These are phyloP conservation scores for Coniochaeta sp. DNA, from an alignment of 2,329 filamentous ascomycete species.

Conservation along the genomic window DNA sequence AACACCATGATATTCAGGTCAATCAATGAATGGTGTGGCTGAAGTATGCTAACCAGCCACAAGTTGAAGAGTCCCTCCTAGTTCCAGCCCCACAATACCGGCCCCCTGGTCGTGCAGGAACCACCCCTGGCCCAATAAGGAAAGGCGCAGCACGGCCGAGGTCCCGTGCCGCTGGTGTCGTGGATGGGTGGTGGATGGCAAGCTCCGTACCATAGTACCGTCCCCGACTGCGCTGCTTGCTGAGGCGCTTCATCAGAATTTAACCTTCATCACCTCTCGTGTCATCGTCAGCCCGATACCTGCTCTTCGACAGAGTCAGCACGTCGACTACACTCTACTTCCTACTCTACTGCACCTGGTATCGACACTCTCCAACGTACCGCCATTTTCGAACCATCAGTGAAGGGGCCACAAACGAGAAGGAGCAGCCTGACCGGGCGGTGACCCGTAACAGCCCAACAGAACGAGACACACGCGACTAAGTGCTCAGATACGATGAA, in stretches of 20 bases:
- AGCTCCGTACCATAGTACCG: not conserved
- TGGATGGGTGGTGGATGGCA: not conserved
- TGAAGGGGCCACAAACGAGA: not conserved
- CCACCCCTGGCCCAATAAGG: not conserved
- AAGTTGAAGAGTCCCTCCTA: not conserved
- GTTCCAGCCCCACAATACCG: not conserved
- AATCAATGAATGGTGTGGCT: not conserved
- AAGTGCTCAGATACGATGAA: not conserved
- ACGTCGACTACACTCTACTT: not conserved
- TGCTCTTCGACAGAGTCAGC: not conserved
- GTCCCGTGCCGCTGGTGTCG: not conserved
- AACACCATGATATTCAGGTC: no score
- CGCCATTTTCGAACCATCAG: not conserved
- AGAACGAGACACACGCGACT: not conserved
- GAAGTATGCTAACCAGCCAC: not conserved
- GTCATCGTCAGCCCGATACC: not conserved
- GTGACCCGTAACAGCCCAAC: not conserved
- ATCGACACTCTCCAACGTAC: not conserved
- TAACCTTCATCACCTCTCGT: not conserved
- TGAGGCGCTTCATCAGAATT: not conserved
- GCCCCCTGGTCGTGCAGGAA: conserved; percentile 1
- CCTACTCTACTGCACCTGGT: not conserved
- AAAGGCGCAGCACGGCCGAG: not conserved
- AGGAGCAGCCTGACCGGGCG: not conserved
- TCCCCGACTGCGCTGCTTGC: not conserved